Evolutionary conservation across 768 basidiomycete genomes (phyloP).

Genomic region (Gelatoporia subvermispora): DNA sequence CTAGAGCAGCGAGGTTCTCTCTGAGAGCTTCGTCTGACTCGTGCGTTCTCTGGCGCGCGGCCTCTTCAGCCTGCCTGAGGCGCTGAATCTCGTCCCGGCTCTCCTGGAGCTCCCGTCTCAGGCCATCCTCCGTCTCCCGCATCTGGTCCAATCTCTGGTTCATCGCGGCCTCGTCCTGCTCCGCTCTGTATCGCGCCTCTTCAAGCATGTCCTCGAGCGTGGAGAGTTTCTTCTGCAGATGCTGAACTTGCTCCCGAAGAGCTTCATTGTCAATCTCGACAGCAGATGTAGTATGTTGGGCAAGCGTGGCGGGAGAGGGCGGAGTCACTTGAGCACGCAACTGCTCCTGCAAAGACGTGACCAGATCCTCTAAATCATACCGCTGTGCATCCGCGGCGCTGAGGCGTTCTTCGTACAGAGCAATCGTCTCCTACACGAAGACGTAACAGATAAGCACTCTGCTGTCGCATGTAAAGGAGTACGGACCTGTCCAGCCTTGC

Average conservation of each 20-base stretch:
- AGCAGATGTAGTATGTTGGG: slow-evolving; percentile 55
- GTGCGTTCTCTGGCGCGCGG: slow-evolving; percentile 60
- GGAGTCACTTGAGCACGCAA: slow-evolving; percentile 28
- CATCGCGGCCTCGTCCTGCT: slow-evolving; percentile 64
- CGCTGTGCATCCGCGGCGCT: slow-evolving; percentile 63
- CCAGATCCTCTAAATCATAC: slow-evolving; percentile 71
- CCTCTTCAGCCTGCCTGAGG: slow-evolving; percentile 54
- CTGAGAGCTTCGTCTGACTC: slow-evolving; percentile 89
- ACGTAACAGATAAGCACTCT: slow-evolving; percentile 1
- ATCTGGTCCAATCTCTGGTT: slow-evolving; percentile 61
- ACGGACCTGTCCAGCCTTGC: slow-evolving; percentile 81
- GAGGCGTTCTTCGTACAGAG: slow-evolving; percentile 87
- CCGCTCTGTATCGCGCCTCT: slow-evolving; percentile 63
- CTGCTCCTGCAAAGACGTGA: slow-evolving; percentile 55
- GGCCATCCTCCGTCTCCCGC: slow-evolving; percentile 67
- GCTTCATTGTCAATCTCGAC: slow-evolving; percentile 93
- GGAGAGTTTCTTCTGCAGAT: slow-evolving; percentile 73
- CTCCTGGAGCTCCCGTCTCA: slow-evolving; percentile 67
- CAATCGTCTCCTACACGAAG: slow-evolving; percentile 76
- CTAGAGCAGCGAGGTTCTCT: slow-evolving; percentile 83
- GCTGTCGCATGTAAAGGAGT: background rate
- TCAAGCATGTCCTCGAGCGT: slow-evolving; percentile 82
- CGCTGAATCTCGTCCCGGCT: slow-evolving; percentile 64
- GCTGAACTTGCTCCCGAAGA: slow-evolving; percentile 83
- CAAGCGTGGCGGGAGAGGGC: slow-evolving; percentile 29